Evolutionary conservation across 768 basidiomycete species (phyloP).

Genomic region (Omphalotus guepiniiformis): DNA sequence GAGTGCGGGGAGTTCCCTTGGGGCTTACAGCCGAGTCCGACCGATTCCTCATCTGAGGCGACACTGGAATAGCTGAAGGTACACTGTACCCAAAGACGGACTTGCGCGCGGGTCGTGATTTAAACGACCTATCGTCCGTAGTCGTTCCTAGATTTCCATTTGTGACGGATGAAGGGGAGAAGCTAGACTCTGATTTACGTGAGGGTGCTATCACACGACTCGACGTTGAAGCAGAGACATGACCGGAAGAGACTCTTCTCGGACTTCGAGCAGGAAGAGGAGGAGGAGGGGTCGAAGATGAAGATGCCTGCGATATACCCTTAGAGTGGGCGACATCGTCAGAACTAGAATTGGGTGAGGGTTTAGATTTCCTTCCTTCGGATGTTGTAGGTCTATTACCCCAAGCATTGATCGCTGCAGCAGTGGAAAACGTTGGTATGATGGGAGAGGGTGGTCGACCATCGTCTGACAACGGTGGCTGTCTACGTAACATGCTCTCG

Average conservation of each 20-base stretch:
- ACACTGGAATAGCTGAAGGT: too few relatives aligned
- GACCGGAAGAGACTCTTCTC: conserved; percentile 15
- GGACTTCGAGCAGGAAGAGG: conserved; percentile 16
- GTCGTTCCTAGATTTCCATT: too few relatives aligned
- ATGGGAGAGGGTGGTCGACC: conserved; percentile 30
- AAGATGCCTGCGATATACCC: not conserved
- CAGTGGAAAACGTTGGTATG: conserved; percentile 49
- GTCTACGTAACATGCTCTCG: not conserved
- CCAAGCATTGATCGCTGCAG: conserved; percentile 44
- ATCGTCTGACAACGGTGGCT: not conserved
- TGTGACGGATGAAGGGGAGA: too few relatives aligned
- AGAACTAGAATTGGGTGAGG: not conserved
- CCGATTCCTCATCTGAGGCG: too few relatives aligned
- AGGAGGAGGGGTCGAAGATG: conserved; percentile 24
- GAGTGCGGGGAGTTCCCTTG: too few relatives aligned
- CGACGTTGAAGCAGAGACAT: conserved; percentile 6
- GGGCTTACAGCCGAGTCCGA: too few relatives aligned
- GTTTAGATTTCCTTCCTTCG: not conserved
- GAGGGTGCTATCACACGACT: conserved; percentile 6
- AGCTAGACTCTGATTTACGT: too few relatives aligned
- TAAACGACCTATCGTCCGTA: too few relatives aligned
- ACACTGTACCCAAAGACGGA: too few relatives aligned
- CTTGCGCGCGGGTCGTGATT: too few relatives aligned
- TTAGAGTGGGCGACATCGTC: not conserved
- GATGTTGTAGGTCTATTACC: conserved; percentile 6